Conservation (phyloP, 306 rosid species). For the Begonia peltatifolia region DNA sequence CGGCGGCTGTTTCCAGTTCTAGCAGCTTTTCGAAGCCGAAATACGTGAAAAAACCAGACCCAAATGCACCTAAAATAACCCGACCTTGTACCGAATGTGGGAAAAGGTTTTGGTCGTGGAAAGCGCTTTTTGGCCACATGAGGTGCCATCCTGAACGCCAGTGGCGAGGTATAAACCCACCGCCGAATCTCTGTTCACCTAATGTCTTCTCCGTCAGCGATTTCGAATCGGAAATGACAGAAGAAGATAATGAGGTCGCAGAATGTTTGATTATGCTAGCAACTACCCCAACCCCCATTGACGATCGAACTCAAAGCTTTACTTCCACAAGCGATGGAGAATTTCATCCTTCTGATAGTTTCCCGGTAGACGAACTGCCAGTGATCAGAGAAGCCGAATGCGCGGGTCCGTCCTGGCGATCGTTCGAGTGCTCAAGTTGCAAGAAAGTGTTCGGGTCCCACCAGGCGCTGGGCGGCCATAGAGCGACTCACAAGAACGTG, state of each 20-base stretch:
- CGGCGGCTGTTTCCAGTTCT: not conserved
- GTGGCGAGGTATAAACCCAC: conserved; percentile 85
- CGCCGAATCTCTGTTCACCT: conserved; percentile 16
- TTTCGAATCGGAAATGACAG: conserved; percentile 7
- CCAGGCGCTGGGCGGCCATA: conserved; percentile 81
- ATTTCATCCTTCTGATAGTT: not conserved
- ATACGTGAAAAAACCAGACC: conserved; percentile 18
- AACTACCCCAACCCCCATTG: conserved; percentile 1
- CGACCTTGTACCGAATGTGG: conserved; percentile 68
- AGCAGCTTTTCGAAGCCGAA: conserved; percentile 11
- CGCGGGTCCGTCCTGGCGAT: not conserved
- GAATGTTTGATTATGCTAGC: conserved; percentile 45
- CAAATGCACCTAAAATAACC: conserved; percentile 23
- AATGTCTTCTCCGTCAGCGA: not conserved
- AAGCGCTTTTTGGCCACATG: conserved; percentile 91
- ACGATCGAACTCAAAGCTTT: not conserved
- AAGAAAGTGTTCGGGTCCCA: conserved; percentile 67
- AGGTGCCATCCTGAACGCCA: conserved; percentile 83
- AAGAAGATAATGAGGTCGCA: conserved; percentile 52
- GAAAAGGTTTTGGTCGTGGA: conserved; percentile 70
- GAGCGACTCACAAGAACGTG: conserved; percentile 69
- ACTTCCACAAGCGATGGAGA: not conserved
- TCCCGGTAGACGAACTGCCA: not conserved
- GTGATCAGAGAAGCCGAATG: not conserved
- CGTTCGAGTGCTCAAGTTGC: conserved; percentile 61